phyloP scores from a whole-genome alignment of 2,329 filamentous ascomycete species.

The Colletotrichum tofieldiae region DNA sequence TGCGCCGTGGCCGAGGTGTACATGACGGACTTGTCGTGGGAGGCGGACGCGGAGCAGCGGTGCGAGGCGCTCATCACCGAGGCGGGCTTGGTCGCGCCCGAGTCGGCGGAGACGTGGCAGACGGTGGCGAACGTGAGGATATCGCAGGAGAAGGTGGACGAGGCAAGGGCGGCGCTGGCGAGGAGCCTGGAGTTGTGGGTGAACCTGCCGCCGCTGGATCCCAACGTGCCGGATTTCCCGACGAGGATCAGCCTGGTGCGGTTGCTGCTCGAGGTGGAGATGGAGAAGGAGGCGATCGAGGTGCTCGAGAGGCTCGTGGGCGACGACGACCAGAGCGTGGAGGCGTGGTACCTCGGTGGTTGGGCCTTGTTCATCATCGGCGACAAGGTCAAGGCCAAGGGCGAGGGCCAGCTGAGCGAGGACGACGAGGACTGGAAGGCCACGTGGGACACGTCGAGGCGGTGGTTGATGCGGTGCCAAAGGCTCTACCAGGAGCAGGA shows the following conservation, averaged over 20 bases:
- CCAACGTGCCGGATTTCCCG: slow-evolving; percentile 86
- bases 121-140: slow-evolving; percentile 95
- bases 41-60: slow-evolving; percentile 88
- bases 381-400: slow-evolving; percentile 71
- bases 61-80: slow-evolving; percentile 94
- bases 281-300: slow-evolving; percentile 87
- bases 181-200: slow-evolving; percentile 89
- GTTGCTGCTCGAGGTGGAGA: slow-evolving; percentile 89
- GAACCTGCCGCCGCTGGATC: slow-evolving; percentile 80
- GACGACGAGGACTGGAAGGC: slow-evolving; percentile 69
- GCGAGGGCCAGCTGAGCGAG: slow-evolving; percentile 46
- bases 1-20: slow-evolving; percentile 97
- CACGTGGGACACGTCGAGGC: slow-evolving; percentile 81
- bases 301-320: slow-evolving; percentile 87
- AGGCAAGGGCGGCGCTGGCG: slow-evolving; percentile 84
- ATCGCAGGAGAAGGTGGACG: slow-evolving; percentile 84
- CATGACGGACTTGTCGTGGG: slow-evolving; percentile 98
- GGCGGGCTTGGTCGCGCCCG: slow-evolving; percentile 87
- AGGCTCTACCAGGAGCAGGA: slow-evolving; percentile 84
- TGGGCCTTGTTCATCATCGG: slow-evolving; percentile 90
- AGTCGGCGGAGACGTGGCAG: slow-evolving; percentile 91
- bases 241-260: slow-evolving; percentile 87
- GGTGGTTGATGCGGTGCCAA: slow-evolving; percentile 87
- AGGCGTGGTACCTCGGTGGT: slow-evolving; percentile 96
- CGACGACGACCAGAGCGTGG: slow-evolving; percentile 95